Evolutionary conservation across 2,329 filamentous ascomycete species (phyloP), one percentile per base, ranked within the genome.

Genomic region (Colletotrichum liriopes): DNA sequence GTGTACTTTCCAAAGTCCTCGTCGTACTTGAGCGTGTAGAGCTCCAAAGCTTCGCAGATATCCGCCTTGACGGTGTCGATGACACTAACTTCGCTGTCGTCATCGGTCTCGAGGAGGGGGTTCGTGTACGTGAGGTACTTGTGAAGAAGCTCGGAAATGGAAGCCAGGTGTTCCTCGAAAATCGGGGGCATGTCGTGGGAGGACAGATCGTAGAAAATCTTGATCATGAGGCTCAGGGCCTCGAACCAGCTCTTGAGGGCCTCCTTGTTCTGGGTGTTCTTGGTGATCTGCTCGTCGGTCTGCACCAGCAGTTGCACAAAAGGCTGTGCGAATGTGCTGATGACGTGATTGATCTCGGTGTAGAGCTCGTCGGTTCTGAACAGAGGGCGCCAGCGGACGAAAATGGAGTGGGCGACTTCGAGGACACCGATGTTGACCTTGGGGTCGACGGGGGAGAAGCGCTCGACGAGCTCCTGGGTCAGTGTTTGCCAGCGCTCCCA

Each of bases 321-420:
- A 0, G 96, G 93, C 49, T 89, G 86, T 71, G 94, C 93, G 81
- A 99, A 98, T 70, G 92, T 94, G 73, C 86, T 86, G 64, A 99
- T 89, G 68, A 99, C 97, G 85, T 99, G 96, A 82, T 98, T 96
- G 85, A 99, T 97, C 84, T 99, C 96, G 45, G 91, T 93, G 82
- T 95, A 99, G 14, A 99, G 90, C 62, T 93, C 94, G 82, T 99
- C 94, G 54, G 95, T 98, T 73, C 93, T 91, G 85, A 97, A 98
- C 51, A 99, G 88, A 11, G 96, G 97, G 75, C 96, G 90, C 96
- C 96, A 99, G 81, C 96, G 89, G 81, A 93, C 94, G 85, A 98
- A 99, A 77, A 99, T 98, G 60, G 96, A 98, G 84, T 99, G 96
- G 77, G 97, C 97, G 55, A 99, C 96, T 83, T 98, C 95, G 73